Percentiles rank a stretch among this genome's conserved stretches.
These are phyloP conservation scores for Naematelia encephala DNA, from an alignment of 768 basidiomycete species.

Conservation along the genomic window DNA sequence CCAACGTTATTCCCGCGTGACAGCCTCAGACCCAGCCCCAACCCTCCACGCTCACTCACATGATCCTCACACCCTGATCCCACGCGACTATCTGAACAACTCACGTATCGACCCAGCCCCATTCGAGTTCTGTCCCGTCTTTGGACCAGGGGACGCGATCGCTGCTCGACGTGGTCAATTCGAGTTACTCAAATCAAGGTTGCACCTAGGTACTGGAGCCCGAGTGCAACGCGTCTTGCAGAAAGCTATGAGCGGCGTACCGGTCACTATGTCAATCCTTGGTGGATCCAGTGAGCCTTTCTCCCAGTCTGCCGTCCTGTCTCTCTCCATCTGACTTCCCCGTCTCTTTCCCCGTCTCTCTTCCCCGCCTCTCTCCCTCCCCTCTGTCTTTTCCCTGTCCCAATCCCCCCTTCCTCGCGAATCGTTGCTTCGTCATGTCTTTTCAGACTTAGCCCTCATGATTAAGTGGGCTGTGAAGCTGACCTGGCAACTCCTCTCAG, in stretches of 20 bases:
- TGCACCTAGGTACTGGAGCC: constrained; percentile 76
- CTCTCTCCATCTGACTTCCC: too few relatives aligned
- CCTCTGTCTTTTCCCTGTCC: neutral
- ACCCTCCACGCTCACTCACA: constrained; percentile 12
- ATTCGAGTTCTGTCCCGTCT: constrained; percentile 86
- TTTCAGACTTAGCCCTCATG: too few relatives aligned
- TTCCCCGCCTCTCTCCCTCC: neutral
- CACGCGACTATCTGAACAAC: constrained; percentile 81
- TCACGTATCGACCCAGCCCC: constrained; percentile 58
- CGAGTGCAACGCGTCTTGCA: constrained; percentile 77
- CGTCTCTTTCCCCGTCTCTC: too few relatives aligned
- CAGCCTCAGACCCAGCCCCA: neutral
- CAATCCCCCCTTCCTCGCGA: neutral
- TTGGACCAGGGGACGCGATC: constrained; percentile 75
- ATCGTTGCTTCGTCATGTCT: neutral
- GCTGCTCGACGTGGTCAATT: constrained; percentile 73
- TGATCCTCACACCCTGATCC: constrained; percentile 40
- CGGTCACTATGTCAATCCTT: constrained; percentile 82
- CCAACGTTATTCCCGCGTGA: neutral
- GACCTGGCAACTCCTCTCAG: constrained; percentile 53
- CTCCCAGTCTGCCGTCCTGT: too few relatives aligned
- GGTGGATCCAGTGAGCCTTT: constrained; percentile 84
- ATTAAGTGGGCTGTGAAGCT: too few relatives aligned
- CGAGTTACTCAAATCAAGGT: constrained; percentile 66
- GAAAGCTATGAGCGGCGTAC: constrained; percentile 76